Percentiles rank a stretch among this genome's conserved stretches.
Conservation (phyloP, 371 early-diverging fungal species). For the Mortierella sp. region DNA sequence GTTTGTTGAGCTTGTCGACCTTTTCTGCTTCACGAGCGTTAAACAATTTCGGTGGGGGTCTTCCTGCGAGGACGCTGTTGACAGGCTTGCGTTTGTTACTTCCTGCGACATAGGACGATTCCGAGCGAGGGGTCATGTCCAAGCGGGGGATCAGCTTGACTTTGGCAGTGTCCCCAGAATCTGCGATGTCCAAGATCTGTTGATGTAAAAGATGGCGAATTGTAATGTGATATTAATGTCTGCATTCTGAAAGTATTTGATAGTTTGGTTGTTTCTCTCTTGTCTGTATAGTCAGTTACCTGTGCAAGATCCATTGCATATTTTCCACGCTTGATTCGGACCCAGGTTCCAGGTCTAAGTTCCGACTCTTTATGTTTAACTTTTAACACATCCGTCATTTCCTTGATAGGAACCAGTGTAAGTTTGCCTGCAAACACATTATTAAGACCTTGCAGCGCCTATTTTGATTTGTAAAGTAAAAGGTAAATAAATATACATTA, state of each 20-base stretch:
- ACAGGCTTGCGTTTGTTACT: constrained; percentile 65
- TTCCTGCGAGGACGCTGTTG: constrained; percentile 58
- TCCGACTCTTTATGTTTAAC: constrained; percentile 78
- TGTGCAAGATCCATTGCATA: constrained; percentile 97
- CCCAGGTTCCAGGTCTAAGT: constrained; percentile 89
- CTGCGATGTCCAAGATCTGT: constrained; percentile 79
- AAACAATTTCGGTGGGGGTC: constrained; percentile 82
- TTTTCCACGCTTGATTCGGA: constrained; percentile 94
- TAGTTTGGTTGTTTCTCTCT: not conserved
- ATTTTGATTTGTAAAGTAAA: constrained; percentile 22
- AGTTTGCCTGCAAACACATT: constrained; percentile 82
- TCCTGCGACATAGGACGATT: constrained; percentile 52
- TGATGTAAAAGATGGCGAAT: not conserved
- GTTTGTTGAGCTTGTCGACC: constrained; percentile 60
- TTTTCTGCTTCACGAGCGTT: constrained; percentile 75
- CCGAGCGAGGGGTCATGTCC: constrained; percentile 63
- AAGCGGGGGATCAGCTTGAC: constrained; percentile 94
- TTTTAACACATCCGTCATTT: constrained; percentile 95
- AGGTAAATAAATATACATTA: no score
- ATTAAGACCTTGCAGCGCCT: constrained; percentile 79
- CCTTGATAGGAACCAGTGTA: constrained; percentile 93
- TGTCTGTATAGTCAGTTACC: constrained; percentile 52
- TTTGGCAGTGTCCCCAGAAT: constrained; percentile 82
- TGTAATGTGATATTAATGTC: not conserved
- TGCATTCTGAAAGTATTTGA: not conserved